phyloP scores from a whole-genome alignment of 1,284 basidiomycete genomes.

The Pholiota adiposa region DNA sequence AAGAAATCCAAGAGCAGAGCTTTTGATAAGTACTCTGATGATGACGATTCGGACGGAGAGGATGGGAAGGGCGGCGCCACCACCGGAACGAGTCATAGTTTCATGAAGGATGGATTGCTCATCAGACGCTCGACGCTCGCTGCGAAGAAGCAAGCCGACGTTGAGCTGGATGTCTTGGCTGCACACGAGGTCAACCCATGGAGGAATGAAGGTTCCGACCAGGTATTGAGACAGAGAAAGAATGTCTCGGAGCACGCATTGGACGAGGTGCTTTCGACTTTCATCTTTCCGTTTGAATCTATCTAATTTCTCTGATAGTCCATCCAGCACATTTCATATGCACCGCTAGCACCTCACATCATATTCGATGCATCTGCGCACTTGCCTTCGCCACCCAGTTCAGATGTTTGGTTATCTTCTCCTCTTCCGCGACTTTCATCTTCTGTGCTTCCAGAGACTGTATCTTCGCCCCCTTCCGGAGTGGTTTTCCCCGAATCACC shows the following conservation, averaged over 20 bases:
- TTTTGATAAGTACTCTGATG: constrained; percentile 13
- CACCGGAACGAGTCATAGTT: constrained; percentile 13
- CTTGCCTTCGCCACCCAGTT: constrained; percentile 14
- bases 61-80: constrained; percentile 7
- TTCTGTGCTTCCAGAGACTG: not conserved
- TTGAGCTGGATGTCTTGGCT: constrained; percentile 57
- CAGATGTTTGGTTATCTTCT: constrained; percentile 13
- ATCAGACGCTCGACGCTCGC: constrained; percentile 13
- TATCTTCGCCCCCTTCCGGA: too few relatives aligned
- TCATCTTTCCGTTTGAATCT: not conserved
- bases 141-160: constrained; percentile 7
- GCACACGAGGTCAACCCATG: constrained; percentile 58
- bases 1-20: constrained; percentile 4
- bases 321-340: constrained; percentile 45
- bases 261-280: constrained; percentile 46
- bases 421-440: constrained; percentile 14
- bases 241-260: constrained; percentile 34
- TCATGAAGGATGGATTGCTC: constrained; percentile 18
- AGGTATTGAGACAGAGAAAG: constrained; percentile 40
- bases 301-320: constrained; percentile 21
- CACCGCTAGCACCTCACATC: constrained; percentile 51
- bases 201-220: constrained; percentile 45
- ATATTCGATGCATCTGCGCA: constrained; percentile 44
- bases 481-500: not conserved
- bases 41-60: constrained; percentile 18